Percentiles rank a stretch among this genome's conserved stretches.
phyloP scores from a whole-genome alignment of 345 rosid species.

The thale cress (Arabidopsis thaliana) region DNA sequence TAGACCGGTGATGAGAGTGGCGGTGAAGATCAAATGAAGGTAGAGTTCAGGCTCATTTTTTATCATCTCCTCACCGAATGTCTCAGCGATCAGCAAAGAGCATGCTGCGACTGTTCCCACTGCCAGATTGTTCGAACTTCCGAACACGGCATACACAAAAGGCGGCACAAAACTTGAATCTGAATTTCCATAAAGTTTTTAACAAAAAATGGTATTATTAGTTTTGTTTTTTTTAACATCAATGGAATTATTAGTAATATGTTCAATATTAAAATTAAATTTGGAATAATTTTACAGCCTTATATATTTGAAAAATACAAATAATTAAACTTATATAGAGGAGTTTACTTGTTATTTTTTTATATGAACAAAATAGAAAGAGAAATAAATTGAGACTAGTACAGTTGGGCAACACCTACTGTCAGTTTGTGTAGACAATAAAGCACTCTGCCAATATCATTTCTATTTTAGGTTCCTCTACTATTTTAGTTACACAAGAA shows the following conservation, averaged over 20 bases:
- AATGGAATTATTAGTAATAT: too few relatives aligned
- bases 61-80: slow-evolving; percentile 51
- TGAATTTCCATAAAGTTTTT: slow-evolving; percentile 27
- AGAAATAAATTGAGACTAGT: slow-evolving; percentile 9
- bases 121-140: slow-evolving; percentile 85
- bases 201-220: background rate
- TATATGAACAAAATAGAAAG: background rate
- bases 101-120: slow-evolving; percentile 90
- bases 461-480: slow-evolving; percentile 6
- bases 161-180: slow-evolving; percentile 96
- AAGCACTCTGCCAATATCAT: slow-evolving; percentile 10
- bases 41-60: slow-evolving; percentile 61
- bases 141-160: slow-evolving; percentile 71
- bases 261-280: too few relatives aligned
- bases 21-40: slow-evolving; percentile 72
- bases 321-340: too few relatives aligned
- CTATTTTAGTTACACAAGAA: slow-evolving; percentile 4
- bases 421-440: slow-evolving; percentile 1
- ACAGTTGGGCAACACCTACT: background rate
- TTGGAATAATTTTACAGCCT: too few relatives aligned
- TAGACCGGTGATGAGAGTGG: slow-evolving; percentile 78
- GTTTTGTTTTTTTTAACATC: too few relatives aligned
- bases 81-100: slow-evolving; percentile 63
- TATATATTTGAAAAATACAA: too few relatives aligned
- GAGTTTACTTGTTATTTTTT: background rate